Evolutionary conservation across 371 early-diverging fungal genomes (phyloP), one percentile per base, ranked within the genome.

Genomic region (Mortierella sp.): DNA sequence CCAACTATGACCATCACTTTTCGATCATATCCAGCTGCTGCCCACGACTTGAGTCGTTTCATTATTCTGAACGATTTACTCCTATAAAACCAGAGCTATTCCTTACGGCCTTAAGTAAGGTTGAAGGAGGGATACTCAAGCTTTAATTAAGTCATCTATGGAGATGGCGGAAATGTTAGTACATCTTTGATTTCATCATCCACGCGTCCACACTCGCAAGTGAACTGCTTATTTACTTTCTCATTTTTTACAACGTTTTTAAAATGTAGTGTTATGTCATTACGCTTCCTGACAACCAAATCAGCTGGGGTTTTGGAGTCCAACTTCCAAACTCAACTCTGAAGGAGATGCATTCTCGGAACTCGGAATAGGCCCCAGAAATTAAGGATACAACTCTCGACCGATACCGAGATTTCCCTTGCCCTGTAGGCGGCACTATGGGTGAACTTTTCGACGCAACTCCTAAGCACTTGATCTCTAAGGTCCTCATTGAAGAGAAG

Each of bases 401-500:
- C 2, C 30, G 30, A 30, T 30, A 30, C 30, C 30, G 30, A 4
- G 4, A 30, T 4, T 30, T 30, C 30, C 30, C 30, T 30, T 30
- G 30, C 4, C 30, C 30, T 4, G 30, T 30, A 30, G 30, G 30
- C 4, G 30, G 30, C 2, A 30, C 30, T 30, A 30, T 30, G 30
- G 30, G 30, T 4, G 30, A 30, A 30, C 30, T 30, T 30, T 30
- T 30, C 30, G 30, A 30, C 30, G 30, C 30, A 30, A 30, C 30
- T 4, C 30, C 30, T 30, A 30, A 30, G 30, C 2, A 30, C 1
- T 30, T n/a, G 37, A 64, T 71, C 51, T 64, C 65, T 1, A 71
- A 64, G 39, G 65, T 71, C n/a, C 58, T 47, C 22, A 10, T 71
- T 5, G 65, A 71, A 58, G 64, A 71, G 12, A 71, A 71, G 39